phyloP scores from a whole-genome alignment of 1,139 yeast species.

The Oligophagozyma castellii region DNA sequence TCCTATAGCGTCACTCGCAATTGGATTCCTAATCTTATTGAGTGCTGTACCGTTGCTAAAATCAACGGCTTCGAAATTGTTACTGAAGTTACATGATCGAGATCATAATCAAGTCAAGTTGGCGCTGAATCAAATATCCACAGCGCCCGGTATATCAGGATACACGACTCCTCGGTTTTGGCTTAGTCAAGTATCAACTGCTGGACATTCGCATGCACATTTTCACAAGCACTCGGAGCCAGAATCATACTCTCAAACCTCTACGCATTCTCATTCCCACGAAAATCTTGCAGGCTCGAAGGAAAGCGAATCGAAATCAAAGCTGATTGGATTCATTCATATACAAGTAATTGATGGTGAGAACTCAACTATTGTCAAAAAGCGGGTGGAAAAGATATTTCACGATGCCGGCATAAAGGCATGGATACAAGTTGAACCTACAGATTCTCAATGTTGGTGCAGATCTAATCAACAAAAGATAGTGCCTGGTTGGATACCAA shows the following conservation, averaged over 20 bases:
- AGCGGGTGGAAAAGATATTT: constrained; percentile 40
- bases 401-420: constrained; percentile 33
- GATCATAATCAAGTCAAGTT: constrained; percentile 51
- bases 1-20: constrained; percentile 81
- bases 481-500: too few species aligned
- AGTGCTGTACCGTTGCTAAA: constrained; percentile 76
- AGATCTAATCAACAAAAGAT: too few species aligned
- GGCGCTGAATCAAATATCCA: constrained; percentile 50
- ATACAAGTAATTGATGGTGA: constrained; percentile 59
- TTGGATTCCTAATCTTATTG: constrained; percentile 63
- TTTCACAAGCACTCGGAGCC: constrained; percentile 14
- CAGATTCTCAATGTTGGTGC: constrained; percentile 50
- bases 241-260: constrained; percentile 16
- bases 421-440: constrained; percentile 48
- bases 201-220: constrained; percentile 22
- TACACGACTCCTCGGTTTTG: constrained; percentile 86
- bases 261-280: constrained; percentile 10
- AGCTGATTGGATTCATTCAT: constrained; percentile 47
- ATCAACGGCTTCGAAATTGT: constrained; percentile 64
- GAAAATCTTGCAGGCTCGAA: too few species aligned
- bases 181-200: constrained; percentile 37
- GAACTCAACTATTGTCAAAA: constrained; percentile 45
- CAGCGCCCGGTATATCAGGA: constrained; percentile 68
- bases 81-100: constrained; percentile 43
- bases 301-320: constrained; percentile 9